phyloP scores from a whole-genome alignment of 495 filamentous ascomycete species.

The Aspergillus funiculosus region DNA sequence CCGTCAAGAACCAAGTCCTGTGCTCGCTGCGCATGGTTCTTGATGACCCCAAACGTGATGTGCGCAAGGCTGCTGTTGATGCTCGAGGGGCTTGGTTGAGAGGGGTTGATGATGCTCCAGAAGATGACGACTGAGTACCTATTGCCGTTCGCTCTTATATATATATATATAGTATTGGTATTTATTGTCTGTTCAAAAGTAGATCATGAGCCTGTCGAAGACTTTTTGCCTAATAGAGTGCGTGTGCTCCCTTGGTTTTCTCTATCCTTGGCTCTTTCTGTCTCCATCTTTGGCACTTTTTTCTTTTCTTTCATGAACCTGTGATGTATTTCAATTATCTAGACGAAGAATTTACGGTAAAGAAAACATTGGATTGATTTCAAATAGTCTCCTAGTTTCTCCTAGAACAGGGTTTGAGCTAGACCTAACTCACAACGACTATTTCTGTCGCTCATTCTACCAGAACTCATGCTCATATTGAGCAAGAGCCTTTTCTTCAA shows the following conservation, averaged over 20 bases:
- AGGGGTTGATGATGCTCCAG: constrained; percentile 55
- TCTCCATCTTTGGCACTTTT: no score
- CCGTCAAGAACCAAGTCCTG: constrained; percentile 52
- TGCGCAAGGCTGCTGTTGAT: constrained; percentile 63
- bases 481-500: not conserved
- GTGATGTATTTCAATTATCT: no score
- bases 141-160: not conserved
- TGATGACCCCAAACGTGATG: constrained; percentile 63
- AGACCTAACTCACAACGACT: no score
- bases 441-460: constrained; percentile 1
- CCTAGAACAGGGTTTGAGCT: no score
- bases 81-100: constrained; percentile 60
- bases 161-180: not conserved
- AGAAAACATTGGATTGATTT: no score
- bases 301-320: no score
- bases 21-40: constrained; percentile 47
- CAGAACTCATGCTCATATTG: constrained; percentile 14
- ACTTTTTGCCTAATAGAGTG: no score
- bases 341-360: no score
- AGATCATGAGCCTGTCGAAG: not conserved
- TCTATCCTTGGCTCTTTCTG: not conserved
- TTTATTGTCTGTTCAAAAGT: not conserved
- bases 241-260: no score
- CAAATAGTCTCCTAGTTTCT: no score
- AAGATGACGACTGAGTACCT: constrained; percentile 50